Conservation (phyloP, 139 green algal genomes). For the Choricystis sp. region DNA sequence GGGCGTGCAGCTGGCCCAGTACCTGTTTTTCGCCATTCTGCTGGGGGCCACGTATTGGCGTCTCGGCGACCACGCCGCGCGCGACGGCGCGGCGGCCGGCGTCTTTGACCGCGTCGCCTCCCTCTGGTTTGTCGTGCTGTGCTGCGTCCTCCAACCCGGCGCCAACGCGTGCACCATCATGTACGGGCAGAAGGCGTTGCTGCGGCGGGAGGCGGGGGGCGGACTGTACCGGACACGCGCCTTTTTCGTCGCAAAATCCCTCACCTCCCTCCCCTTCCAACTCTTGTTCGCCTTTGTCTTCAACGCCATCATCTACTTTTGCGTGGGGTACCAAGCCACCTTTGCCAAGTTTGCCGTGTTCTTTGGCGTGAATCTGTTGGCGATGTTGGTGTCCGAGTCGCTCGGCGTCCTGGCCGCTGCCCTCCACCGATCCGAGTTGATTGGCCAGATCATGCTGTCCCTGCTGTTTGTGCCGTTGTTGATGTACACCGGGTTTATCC, state of each 20-base stretch:
- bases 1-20: slow-evolving; percentile 4
- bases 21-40: slow-evolving; percentile 1
- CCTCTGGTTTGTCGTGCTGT: slow-evolving; percentile 3
- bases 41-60: slow-evolving; percentile 3
- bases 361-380: background rate
- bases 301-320: slow-evolving; percentile 15
- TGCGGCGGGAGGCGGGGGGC: slow-evolving; percentile 1
- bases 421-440: background rate
- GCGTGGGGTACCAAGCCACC: slow-evolving; percentile 7
- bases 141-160: slow-evolving; percentile 1
- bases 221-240: slow-evolving; percentile 1
- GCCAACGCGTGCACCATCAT: slow-evolving; percentile 6
- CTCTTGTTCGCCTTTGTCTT: slow-evolving; percentile 7
- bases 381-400: slow-evolving; percentile 4
- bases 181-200: slow-evolving; percentile 10
- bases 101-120: slow-evolving; percentile 2
- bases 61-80: background rate
- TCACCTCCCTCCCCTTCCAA: slow-evolving; percentile 17
- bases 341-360: slow-evolving; percentile 3
- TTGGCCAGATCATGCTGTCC: slow-evolving; percentile 1
- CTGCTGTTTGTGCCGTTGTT: slow-evolving; percentile 2
- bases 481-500: slow-evolving; percentile 5
- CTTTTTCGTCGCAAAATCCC: slow-evolving; percentile 23
- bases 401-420: slow-evolving; percentile 5
- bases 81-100: background rate